Percentiles rank a stretch among this genome's conserved stretches.
Conservation (phyloP, 192 early-diverging fungal genomes). For the Coemansia sp. region DNA sequence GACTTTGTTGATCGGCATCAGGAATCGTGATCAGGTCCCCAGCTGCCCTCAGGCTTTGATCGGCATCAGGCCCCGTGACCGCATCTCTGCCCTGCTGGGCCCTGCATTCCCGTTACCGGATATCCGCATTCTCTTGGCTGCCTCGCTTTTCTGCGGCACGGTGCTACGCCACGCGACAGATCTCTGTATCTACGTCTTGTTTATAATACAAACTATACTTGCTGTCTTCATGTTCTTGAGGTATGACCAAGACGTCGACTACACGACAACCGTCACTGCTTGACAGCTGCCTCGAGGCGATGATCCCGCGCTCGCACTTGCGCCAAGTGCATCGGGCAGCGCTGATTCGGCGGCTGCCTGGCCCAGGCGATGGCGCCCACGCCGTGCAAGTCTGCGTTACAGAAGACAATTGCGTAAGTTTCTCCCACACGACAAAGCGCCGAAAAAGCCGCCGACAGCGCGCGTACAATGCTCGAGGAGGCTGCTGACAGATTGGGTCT, state of each 20-base stretch:
- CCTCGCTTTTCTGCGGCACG: background rate
- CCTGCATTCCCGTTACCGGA: no score
- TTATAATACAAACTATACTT: background rate
- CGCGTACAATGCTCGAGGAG: background rate
- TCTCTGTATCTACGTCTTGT: background rate
- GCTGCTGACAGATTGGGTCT: slow-evolving; percentile 1
- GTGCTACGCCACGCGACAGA: background rate
- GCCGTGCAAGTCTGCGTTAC: slow-evolving; percentile 4
- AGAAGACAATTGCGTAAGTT: slow-evolving; percentile 7
- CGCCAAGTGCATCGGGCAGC: slow-evolving; percentile 5
- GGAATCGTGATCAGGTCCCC: background rate
- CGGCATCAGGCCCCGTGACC: no score
- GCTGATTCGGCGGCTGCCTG: slow-evolving; percentile 9
- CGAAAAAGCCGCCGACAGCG: slow-evolving; percentile 8
- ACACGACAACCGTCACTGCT: background rate
- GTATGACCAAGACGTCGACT: background rate
- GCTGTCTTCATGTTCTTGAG: background rate
- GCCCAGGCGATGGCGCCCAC: background rate
- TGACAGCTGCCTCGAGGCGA: background rate
- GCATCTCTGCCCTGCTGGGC: no score
- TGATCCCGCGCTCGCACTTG: background rate
- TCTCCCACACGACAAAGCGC: slow-evolving; percentile 5
- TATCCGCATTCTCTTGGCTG: no score
- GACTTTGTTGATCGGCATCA: slow-evolving; percentile 40
- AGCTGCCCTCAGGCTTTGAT: background rate